A percentile compares a stretch with the other conserved stretches of the same genome.
phyloP scores from a whole-genome alignment of 2,329 filamentous ascomycete genomes.

The Sporothrix phasma region DNA sequence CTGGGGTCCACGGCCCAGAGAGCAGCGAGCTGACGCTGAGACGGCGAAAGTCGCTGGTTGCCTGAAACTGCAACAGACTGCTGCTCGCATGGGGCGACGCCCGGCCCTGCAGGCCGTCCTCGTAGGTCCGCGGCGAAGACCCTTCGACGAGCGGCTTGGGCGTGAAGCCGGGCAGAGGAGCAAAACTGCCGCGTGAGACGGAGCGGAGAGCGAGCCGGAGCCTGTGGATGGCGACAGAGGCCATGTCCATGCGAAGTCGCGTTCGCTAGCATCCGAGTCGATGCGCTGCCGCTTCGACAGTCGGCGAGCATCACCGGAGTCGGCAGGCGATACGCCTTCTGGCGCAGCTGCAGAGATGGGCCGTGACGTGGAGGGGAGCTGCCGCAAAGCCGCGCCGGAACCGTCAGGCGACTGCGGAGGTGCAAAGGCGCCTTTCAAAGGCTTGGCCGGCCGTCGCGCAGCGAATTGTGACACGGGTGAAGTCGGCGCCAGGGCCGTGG shows the following conservation, averaged over 20 bases:
- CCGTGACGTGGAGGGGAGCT: background rate
- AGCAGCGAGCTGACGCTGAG: constrained; percentile 59
- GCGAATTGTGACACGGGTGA: background rate
- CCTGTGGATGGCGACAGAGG: constrained; percentile 17
- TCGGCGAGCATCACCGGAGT: background rate
- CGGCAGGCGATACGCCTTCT: constrained; percentile 1
- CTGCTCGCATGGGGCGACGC: background rate
- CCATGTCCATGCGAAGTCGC: constrained; percentile 20
- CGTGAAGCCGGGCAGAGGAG: background rate
- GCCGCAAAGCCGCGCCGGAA: background rate
- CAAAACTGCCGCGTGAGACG: constrained; percentile 13
- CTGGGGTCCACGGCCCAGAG: constrained; percentile 36
- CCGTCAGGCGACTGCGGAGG: background rate
- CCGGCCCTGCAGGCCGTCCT: constrained; percentile 2
- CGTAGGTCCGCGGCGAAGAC: background rate
- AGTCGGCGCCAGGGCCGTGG: background rate
- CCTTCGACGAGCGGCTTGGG: background rate
- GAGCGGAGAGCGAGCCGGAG: constrained; percentile 13
- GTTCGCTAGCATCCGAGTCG: constrained; percentile 17
- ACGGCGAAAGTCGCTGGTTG: constrained; percentile 25
- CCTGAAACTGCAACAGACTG: constrained; percentile 7
- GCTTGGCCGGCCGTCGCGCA: background rate
- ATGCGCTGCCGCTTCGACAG: constrained; percentile 14
- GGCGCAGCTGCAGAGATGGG: background rate
- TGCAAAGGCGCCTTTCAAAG: background rate